These are phyloP conservation scores for Gaertneriomyces sp. DNA, from an alignment of 192 early-diverging fungal species.

Conservation along the genomic window DNA sequence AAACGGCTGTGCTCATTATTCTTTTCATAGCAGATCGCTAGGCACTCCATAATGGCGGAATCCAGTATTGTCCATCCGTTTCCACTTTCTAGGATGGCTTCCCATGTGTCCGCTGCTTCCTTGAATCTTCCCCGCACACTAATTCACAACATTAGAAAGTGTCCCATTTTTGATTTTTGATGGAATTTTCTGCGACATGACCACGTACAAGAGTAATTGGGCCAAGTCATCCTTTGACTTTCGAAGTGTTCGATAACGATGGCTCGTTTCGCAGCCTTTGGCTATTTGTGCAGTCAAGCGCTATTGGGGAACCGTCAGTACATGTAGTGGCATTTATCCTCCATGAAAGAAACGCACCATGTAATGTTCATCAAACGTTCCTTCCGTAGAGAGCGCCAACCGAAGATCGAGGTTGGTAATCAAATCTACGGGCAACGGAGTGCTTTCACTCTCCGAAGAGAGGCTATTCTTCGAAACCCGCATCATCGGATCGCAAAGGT, in stretches of 20 bases:
- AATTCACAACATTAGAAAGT: not conserved
- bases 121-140: conserved; percentile 61
- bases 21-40: conserved; percentile 60
- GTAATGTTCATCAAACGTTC: conserved; percentile 73
- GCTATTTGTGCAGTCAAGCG: conserved; percentile 61
- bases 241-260: conserved; percentile 55
- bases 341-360: conserved; percentile 46
- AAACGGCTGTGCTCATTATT: conserved; percentile 23
- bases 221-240: conserved; percentile 75
- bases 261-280: conserved; percentile 66
- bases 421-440: conserved; percentile 24
- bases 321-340: not conserved
- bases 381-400: conserved; percentile 51
- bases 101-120: conserved; percentile 62
- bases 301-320: conserved; percentile 34
- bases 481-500: conserved; percentile 44
- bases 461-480: not conserved
- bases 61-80: conserved; percentile 68
- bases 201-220: conserved; percentile 67
- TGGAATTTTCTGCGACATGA: not conserved
- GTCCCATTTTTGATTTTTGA: not conserved
- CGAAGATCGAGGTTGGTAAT: conserved; percentile 68
- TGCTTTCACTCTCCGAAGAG: not conserved
- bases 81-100: conserved; percentile 56
- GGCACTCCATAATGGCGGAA: conserved; percentile 60